A percentile compares a stretch with the other conserved stretches of the same genome.
These are phyloP conservation scores for Colletotrichum navitas DNA, from an alignment of 2,329 filamentous ascomycete species.

Conservation along the genomic window DNA sequence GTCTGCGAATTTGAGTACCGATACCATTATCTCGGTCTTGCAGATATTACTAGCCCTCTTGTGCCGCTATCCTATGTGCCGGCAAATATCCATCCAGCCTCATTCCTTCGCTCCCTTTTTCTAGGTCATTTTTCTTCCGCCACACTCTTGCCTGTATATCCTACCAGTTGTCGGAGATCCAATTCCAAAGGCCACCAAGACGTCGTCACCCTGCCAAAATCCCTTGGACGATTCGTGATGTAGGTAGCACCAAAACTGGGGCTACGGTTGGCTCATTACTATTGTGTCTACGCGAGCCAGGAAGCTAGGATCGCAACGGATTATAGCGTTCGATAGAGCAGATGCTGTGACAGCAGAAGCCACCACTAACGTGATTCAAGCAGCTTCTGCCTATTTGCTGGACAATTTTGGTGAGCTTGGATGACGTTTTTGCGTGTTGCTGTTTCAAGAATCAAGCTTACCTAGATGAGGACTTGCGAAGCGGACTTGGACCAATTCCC, in stretches of 20 bases:
- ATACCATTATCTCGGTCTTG: background rate
- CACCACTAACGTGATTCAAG: background rate
- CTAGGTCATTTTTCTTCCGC: background rate
- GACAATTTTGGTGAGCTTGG: background rate
- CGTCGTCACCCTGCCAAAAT: background rate
- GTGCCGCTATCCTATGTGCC: background rate
- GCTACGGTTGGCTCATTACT: background rate
- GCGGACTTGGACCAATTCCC: background rate
- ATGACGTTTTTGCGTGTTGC: background rate
- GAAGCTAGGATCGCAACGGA: background rate
- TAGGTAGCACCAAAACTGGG: background rate
- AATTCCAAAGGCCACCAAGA: background rate
- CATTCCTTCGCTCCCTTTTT: accelerated
- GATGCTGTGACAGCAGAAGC: background rate
- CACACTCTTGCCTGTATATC: background rate
- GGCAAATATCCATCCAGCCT: background rate
- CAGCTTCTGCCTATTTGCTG: background rate
- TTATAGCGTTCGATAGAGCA: accelerated
- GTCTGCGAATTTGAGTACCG: background rate
- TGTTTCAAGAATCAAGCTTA: background rate
- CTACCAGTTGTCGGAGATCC: background rate
- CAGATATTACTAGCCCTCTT: background rate
- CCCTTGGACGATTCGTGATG: background rate
- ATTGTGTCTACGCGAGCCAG: background rate
- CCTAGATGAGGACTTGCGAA: background rate